A percentile compares a stretch with the other conserved stretches of the same genome.
phyloP scores from a whole-genome alignment of 1,284 basidiomycete genomes.

The Inonotus hispidus region DNA sequence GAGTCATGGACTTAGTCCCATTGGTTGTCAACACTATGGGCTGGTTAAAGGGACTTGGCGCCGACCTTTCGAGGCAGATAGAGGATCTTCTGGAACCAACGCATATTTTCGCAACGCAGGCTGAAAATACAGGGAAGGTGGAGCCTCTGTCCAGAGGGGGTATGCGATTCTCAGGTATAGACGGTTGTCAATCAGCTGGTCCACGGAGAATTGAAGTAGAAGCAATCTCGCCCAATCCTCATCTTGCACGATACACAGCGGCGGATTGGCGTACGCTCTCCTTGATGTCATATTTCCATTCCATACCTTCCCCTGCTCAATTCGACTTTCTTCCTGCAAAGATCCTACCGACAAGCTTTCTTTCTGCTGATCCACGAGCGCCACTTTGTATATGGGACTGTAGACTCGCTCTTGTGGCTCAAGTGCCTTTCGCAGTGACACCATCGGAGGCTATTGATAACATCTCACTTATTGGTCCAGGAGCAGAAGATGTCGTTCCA shows the following conservation, averaged over 20 bases:
- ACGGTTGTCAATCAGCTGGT: background rate
- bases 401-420: constrained; percentile 58
- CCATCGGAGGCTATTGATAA: constrained; percentile 48
- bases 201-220: constrained; percentile 20
- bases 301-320: constrained; percentile 37
- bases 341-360: constrained; percentile 13
- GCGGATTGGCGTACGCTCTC: constrained; percentile 72
- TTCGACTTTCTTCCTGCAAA: background rate
- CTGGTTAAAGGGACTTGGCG: constrained; percentile 93
- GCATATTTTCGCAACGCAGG: constrained; percentile 54
- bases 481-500: constrained; percentile 67
- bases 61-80: constrained; percentile 70
- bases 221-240: constrained; percentile 25
- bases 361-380: constrained; percentile 28
- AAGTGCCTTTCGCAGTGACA: constrained; percentile 65
- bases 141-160: background rate
- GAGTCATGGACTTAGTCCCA: constrained; percentile 59
- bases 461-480: constrained; percentile 63
- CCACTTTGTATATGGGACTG: constrained; percentile 56
- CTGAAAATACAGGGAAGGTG: constrained; percentile 25
- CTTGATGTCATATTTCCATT: constrained; percentile 81
- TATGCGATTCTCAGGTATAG: background rate
- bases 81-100: constrained; percentile 64
- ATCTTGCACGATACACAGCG: constrained; percentile 52
- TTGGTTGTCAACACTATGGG: constrained; percentile 96